Evolutionary conservation across 345 rosid species (phyloP), one percentile per base, ranked within the genome.

Genomic region (Gossypium turneri): DNA sequence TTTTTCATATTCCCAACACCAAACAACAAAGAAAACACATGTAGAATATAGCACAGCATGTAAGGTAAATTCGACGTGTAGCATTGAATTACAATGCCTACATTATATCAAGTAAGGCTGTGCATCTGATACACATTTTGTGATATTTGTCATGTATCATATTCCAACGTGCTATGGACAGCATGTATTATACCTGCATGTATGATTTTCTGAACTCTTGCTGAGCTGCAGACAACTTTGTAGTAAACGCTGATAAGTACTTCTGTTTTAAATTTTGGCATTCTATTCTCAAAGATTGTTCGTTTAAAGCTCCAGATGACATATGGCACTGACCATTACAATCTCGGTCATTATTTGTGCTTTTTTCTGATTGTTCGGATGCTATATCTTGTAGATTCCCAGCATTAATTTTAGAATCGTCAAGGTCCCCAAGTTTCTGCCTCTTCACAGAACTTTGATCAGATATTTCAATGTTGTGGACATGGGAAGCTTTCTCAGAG

Each of bases 121-220:
- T 24, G 8, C 72, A 38, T 24, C 12, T 24, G 38, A 27, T 59
- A 34, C 6, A 48, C 61, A 16, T 38, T 51, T 53, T 43, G 25
- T 70, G 61, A 45, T 45, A 27, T 11, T 43, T n/a, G 27, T 68
- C 57, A 19, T 55, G 22, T 19, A 60, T 22, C 13, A 56, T 16
- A 62, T 34, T 63, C 69, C 24, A 47, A 61, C 10, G 57, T 45
- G 55, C 51, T 17, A 51, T 9, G 16, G 64, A 63, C 41, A 11
- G 29, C 43, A 50, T n/a, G 52, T 45, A 38, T 44, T 41, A n/a
- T 78, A 94, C 98, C 97, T 88, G 97, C 76, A 56, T 64, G 81
- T 86, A 80, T 71, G 91, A 85, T 77, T 83, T 94, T 70, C 68
- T 83, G 81, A 88, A 94, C 64, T 94, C 98, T 60, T 84, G 91